Evolutionary conservation across 148 eudicot species (phyloP).

Genomic region (Dianthus caryophyllus): DNA sequence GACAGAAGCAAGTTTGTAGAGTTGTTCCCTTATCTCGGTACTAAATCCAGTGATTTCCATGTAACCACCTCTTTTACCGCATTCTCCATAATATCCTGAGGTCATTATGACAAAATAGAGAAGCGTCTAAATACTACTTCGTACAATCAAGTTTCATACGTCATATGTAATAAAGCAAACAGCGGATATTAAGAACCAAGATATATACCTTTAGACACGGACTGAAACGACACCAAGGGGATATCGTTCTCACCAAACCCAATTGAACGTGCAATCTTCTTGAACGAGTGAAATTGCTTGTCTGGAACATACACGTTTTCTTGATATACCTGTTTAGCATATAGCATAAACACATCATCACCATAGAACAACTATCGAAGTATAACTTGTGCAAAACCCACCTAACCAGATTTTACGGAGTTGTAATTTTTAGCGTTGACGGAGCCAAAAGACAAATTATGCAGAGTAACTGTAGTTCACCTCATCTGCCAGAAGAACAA

Average conservation of each 20-base stretch:
- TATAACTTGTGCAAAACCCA: not conserved
- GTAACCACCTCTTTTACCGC: constrained; percentile 96
- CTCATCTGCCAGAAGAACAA: constrained; percentile 94
- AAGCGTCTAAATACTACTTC: not conserved
- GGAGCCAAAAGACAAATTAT: too few species aligned
- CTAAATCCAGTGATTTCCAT: constrained; percentile 96
- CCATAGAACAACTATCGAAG: not conserved
- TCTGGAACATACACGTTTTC: constrained; percentile 86
- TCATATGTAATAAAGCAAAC: not conserved
- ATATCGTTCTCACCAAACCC: constrained; percentile 81
- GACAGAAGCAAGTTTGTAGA: constrained; percentile 90
- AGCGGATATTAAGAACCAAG: constrained; percentile 9
- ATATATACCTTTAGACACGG: constrained; percentile 82
- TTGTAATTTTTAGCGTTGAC: too few species aligned
- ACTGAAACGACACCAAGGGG: constrained; percentile 75
- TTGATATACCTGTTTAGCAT: constrained; percentile 75
- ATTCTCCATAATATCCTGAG: constrained; percentile 91
- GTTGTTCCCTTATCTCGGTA: constrained; percentile 80
- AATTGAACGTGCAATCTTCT: constrained; percentile 79
- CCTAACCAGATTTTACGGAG: not conserved
- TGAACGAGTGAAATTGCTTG: constrained; percentile 84
- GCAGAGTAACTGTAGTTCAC: too few species aligned
- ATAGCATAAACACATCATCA: constrained; percentile 5
- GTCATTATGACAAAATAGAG: constrained; percentile 6
- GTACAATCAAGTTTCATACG: constrained; percentile 2